These are phyloP conservation scores for Blastocystis sp. DNA, from an alignment of 352 stramenopile genomes.

Conservation along the genomic window DNA sequence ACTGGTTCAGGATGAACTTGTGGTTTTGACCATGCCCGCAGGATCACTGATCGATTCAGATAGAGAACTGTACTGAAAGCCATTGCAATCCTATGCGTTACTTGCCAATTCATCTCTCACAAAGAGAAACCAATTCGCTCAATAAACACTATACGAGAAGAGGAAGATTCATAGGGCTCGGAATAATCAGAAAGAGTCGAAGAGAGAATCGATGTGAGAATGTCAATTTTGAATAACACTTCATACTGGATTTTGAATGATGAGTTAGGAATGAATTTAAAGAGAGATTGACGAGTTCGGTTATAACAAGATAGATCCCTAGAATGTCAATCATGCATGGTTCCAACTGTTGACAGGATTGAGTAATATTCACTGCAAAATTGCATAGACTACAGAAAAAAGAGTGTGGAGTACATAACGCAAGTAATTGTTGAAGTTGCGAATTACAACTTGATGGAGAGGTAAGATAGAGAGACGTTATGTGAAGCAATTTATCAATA, in stretches of 20 bases:
- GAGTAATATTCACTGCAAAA: conserved; percentile 34
- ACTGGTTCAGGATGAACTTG: neutral
- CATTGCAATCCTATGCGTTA: neutral
- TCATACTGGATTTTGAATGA: conserved; percentile 20
- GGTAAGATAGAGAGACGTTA: conserved; percentile 24
- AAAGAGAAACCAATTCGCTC: neutral
- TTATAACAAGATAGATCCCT: neutral
- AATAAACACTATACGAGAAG: neutral
- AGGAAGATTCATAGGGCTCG: no score
- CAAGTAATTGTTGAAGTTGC: neutral
- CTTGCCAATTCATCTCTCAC: neutral
- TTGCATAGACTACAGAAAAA: conserved; percentile 39
- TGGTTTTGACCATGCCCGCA: neutral
- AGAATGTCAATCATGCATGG: neutral
- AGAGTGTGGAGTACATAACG: neutral
- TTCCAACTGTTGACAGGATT: neutral
- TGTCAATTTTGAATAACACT: conserved; percentile 23
- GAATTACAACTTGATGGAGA: neutral
- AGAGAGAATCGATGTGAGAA: neutral
- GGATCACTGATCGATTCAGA: neutral
- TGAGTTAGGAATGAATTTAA: neutral
- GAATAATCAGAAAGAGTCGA: no score
- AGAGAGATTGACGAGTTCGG: neutral
- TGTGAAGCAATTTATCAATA: conserved; percentile 10
- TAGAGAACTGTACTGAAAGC: neutral